Conservation (phyloP, 306 rosid genomes). For the Betula pendula region DNA sequence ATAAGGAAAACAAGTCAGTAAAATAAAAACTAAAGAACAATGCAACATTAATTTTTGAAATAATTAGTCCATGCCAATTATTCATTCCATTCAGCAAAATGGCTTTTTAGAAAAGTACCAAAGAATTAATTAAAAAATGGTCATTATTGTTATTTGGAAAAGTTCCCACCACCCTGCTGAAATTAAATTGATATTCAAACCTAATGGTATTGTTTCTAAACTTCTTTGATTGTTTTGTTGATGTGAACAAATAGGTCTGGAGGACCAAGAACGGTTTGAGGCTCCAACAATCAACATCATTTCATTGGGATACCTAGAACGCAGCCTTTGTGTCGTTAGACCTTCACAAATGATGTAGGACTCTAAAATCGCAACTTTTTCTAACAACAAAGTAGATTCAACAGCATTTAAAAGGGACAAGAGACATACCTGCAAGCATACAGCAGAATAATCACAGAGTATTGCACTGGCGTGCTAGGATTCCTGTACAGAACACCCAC, state of each 20-base stretch:
- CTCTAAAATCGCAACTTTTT: neutral
- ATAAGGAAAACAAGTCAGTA: neutral
- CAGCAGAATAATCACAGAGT: conserved; percentile 65
- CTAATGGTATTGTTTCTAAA: too few relatives aligned
- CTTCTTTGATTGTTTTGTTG: neutral
- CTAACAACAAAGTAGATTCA: neutral
- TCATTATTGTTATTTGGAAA: neutral
- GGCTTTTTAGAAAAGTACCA: neutral
- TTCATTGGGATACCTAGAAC: neutral
- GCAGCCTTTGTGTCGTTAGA: neutral
- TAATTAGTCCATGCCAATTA: neutral
- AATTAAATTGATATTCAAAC: too few relatives aligned
- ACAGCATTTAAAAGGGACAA: conserved; percentile 8
- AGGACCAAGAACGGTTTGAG: neutral
- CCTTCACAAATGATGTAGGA: neutral
- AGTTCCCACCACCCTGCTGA: too few relatives aligned
- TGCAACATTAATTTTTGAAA: too few relatives aligned
- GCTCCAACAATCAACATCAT: neutral
- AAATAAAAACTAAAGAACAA: neutral
- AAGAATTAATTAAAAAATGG: too few relatives aligned
- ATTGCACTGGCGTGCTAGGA: conserved; percentile 56
- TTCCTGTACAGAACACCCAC: conserved; percentile 84
- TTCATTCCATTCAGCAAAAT: neutral
- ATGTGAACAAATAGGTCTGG: neutral
- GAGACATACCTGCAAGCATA: conserved; percentile 61